Evolutionary conservation across 441 rosid genomes (phyloP), one percentile per base, ranked within the genome.

Genomic region (Populus hybrid): DNA sequence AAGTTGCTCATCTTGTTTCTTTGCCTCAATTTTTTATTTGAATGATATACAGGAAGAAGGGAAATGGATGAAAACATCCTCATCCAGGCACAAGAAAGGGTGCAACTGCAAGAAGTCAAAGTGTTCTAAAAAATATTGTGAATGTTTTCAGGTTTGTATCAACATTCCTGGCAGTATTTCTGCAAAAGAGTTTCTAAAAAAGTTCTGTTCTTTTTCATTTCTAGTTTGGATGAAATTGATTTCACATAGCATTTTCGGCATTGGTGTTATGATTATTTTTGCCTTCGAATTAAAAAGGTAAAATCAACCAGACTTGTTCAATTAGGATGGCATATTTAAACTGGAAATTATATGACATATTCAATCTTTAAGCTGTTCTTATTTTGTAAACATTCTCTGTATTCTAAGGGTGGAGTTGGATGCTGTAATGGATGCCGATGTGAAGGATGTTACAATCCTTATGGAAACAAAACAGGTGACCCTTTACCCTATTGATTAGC

Each of bases 101-200:
- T 91, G 93, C 81, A 88, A 89, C 70, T 91, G 95, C 85, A 89
- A 84, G 82, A 91, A 83, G 75, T 88, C 93, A 0, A 84, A 81
- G 76, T 89, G 95, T 75, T 83, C 81, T 32, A 91, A 91, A 74
- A 86, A 85, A 71, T 91, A 91, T 42, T 91, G 93, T 20, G 93
- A 91, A 82, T 91, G 95, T 81, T 88, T 74, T 78, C 93, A 89
- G 93, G 95, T 91, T 59, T 26, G 70, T 68, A n/a, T 28, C 54
- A 74, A 32, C 73, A 26, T 11, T 3, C 20, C 46, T 72, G 63
- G 28, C 35, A 11, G 9, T 34, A 12, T 14, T 76, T 14, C 64
- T 35, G 20, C 24, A 23, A 32, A n/a, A 40, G 23, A 46, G 57
- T 46, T 73, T 10, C 66, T 26, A 50, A 75, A 34, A 18, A 20